phyloP scores from a whole-genome alignment of 148 eudicot species.

The Gaultheria prostrata region DNA sequence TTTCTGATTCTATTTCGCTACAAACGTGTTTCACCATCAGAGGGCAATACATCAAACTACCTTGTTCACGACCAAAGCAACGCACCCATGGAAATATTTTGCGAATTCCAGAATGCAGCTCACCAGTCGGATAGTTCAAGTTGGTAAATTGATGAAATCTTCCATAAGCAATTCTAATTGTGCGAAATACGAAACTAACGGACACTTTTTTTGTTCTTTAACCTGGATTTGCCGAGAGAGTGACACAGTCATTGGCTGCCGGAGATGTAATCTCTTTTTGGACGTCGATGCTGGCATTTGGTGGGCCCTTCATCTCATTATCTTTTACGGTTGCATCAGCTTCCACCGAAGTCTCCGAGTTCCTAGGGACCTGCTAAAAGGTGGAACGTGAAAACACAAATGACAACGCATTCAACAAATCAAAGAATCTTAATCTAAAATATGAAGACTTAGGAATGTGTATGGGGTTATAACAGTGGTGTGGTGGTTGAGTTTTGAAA shows the following conservation, averaged over 20 bases:
- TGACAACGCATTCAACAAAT: background rate
- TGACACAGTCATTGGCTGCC: conserved; percentile 15
- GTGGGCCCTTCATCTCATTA: background rate
- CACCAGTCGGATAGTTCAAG: conserved; percentile 6
- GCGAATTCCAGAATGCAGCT: conserved; percentile 2
- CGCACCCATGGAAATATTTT: background rate
- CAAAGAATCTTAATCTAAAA: background rate
- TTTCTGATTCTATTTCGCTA: conserved; percentile 4
- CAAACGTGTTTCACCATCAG: background rate
- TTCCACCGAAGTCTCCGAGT: background rate
- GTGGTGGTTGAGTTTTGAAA: background rate
- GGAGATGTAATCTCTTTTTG: conserved; percentile 18
- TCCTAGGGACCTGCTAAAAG: conserved; percentile 19
- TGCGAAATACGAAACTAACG: background rate
- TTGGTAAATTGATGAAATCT: background rate
- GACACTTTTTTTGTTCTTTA: background rate
- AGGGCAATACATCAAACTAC: background rate
- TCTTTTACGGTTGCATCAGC: conserved; percentile 9
- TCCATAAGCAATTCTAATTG: background rate
- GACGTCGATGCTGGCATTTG: conserved; percentile 10
- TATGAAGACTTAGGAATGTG: background rate
- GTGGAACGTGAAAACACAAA: background rate
- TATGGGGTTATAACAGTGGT: background rate
- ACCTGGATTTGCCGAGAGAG: conserved; percentile 31
- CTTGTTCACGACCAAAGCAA: background rate